These are phyloP conservation scores for Erythrophleum fordii DNA, from an alignment of 306 rosid genomes.

Conservation along the genomic window DNA sequence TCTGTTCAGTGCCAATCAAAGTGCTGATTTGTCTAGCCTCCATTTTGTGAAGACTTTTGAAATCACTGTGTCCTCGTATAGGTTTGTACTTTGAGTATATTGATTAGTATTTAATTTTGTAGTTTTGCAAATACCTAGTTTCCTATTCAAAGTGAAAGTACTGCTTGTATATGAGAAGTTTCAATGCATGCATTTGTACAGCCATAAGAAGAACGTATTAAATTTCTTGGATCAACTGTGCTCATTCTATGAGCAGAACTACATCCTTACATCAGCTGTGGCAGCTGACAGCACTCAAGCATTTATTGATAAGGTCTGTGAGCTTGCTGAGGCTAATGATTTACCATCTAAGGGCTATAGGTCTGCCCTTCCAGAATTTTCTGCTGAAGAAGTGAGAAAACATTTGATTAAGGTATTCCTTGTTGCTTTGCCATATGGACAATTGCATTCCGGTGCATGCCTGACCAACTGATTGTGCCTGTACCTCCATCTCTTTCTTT, in stretches of 20 bases:
- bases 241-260: conserved; percentile 70
- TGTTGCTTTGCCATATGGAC: conserved; percentile 27
- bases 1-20: conserved; percentile 64
- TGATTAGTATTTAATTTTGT: conserved; percentile 37
- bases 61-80: conserved; percentile 69
- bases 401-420: conserved; percentile 66
- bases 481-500: neutral
- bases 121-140: conserved; percentile 3
- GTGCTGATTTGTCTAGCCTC: conserved; percentile 58
- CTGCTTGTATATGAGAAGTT: conserved; percentile 25
- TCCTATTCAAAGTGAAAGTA: conserved; percentile 3
- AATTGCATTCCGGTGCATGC: conserved; percentile 22
- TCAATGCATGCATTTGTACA: conserved; percentile 54
- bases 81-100: conserved; percentile 55
- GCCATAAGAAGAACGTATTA: conserved; percentile 76
- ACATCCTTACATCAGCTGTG: conserved; percentile 50
- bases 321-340: conserved; percentile 83
- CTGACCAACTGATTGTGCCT: neutral
- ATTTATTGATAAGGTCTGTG: conserved; percentile 66
- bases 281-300: conserved; percentile 54
- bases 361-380: conserved; percentile 59
- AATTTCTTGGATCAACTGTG: conserved; percentile 75
- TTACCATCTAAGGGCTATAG: conserved; percentile 69
- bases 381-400: conserved; percentile 61
- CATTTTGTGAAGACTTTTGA: conserved; percentile 74